These are phyloP conservation scores for Coemansia sp. DNA, from an alignment of 192 early-diverging fungal species.

Conservation along the genomic window DNA sequence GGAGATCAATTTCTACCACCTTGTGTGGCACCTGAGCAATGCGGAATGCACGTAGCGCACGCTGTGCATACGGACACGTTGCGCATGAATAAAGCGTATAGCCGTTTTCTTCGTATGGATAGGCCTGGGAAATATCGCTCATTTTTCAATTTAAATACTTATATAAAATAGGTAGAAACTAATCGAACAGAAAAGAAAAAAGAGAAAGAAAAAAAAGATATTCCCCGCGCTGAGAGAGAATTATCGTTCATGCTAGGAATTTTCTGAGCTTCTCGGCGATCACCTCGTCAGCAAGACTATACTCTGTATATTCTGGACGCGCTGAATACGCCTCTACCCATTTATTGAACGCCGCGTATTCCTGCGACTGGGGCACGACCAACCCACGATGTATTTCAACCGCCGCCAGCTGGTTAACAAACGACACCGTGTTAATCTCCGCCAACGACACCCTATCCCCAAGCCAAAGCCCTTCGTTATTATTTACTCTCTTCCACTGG, in stretches of 20 bases:
- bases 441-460: constrained; percentile 13
- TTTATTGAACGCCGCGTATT: constrained; percentile 7
- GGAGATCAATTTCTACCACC: constrained; percentile 62
- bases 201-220: not conserved
- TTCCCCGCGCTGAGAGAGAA: not conserved
- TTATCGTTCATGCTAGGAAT: not conserved
- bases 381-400: not conserved
- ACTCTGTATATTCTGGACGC: not conserved
- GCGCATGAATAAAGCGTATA: constrained; percentile 55
- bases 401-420: not conserved
- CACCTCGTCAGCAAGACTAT: not conserved
- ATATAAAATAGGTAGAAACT: too few species aligned
- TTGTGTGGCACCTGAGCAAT: constrained; percentile 54
- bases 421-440: constrained; percentile 3
- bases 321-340: constrained; percentile 1
- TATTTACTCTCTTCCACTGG: constrained; percentile 26
- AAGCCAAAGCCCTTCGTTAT: constrained; percentile 3
- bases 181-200: too few species aligned
- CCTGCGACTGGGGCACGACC: constrained; percentile 6
- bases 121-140: not conserved
- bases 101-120: constrained; percentile 13
- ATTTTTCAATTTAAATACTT: too few species aligned
- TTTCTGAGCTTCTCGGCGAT: constrained; percentile 1
- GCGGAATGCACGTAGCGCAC: constrained; percentile 60
- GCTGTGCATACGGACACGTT: constrained; percentile 66